Evolutionary conservation across 2,329 filamentous ascomycete species (phyloP).

Genomic region (Septoria linicola): DNA sequence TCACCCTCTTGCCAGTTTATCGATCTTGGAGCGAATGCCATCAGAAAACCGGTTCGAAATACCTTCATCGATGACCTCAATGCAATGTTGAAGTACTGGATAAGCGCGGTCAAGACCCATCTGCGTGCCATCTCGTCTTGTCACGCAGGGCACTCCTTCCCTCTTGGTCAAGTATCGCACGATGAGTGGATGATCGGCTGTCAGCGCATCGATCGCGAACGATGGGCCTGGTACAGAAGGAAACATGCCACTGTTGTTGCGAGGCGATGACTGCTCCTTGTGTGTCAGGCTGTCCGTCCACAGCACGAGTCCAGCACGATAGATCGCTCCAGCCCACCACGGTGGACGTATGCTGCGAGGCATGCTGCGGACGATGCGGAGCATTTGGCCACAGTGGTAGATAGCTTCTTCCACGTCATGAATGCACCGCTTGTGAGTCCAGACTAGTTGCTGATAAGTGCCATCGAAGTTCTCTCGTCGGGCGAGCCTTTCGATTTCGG

Average conservation of each 20-base stretch:
- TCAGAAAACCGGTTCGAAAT: conserved; percentile 54
- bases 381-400: conserved; percentile 67
- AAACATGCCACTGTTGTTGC: conserved; percentile 39
- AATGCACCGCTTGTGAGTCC: conserved; percentile 62
- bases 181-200: conserved; percentile 53
- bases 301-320: conserved; percentile 63
- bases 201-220: conserved; percentile 53
- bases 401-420: conserved; percentile 62
- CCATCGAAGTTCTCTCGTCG: conserved; percentile 60
- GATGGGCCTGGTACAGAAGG: conserved; percentile 39
- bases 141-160: conserved; percentile 54
- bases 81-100: conserved; percentile 52
- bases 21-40: conserved; percentile 55
- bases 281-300: conserved; percentile 62
- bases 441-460: conserved; percentile 55
- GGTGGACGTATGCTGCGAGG: conserved; percentile 59
- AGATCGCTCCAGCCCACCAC: conserved; percentile 71
- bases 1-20: conserved; percentile 43
- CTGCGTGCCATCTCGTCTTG: conserved; percentile 50
- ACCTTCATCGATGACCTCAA: conserved; percentile 55
- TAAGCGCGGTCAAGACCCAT: conserved; percentile 50
- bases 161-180: conserved; percentile 54
- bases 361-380: conserved; percentile 62
- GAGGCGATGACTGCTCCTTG: conserved; percentile 45
- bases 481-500: conserved; percentile 65